Base-by-base conservation (phyloP, 139 green algal species). In the Volvox africanus region DNA sequence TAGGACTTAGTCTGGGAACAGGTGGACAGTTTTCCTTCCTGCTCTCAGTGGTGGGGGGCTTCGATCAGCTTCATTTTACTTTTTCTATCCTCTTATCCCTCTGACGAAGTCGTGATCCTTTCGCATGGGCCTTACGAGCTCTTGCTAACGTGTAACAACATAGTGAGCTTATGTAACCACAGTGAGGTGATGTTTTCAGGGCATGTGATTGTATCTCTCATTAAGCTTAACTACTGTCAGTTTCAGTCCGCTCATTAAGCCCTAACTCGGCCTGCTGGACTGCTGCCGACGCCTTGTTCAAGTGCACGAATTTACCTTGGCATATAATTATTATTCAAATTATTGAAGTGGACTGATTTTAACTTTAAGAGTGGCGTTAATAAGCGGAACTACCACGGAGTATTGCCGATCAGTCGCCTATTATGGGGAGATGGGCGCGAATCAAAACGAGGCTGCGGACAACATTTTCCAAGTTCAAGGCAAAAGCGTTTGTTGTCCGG, bases 401-500 rank as follows among this genome's bases (percentile, higher is more conserved):
- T n/a, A 18, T 20, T 33, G 71, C 71, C 71, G 71, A 79, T 79
- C 71, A 32, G 22, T 28, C 21, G 65, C 55, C 55, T 1, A 84
- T 35, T 2, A 86, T 86, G 80, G 80, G 24, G 28, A 30, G 28
- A 75, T 30, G 21, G 20, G n/a, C 67, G 20, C 30, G 65, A 12
- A 61, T n/a, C 9, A 88, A 80, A 75, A 28, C 30, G 13, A n/a
- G 65, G 44, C 22, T 88, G 18, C 33, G 67, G 14, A 37, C 65
- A 18, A 88, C 82, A 0, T 88, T 61, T 67, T 14, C 82, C 32
- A 94, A 94, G 80, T 94, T 92, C 55, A 91, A 79, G 73, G 20
- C 85, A 13, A 91, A 92, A 92, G 89, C 82, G 80, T 88, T 97
- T 19, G 90, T 97, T 1, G 90, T 93, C 44, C 88, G 89, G 44